A percentile compares a stretch with the other conserved stretches of the same genome.
These are phyloP conservation scores for Firmiana major DNA, from an alignment of 345 rosid genomes.

Conservation along the genomic window DNA sequence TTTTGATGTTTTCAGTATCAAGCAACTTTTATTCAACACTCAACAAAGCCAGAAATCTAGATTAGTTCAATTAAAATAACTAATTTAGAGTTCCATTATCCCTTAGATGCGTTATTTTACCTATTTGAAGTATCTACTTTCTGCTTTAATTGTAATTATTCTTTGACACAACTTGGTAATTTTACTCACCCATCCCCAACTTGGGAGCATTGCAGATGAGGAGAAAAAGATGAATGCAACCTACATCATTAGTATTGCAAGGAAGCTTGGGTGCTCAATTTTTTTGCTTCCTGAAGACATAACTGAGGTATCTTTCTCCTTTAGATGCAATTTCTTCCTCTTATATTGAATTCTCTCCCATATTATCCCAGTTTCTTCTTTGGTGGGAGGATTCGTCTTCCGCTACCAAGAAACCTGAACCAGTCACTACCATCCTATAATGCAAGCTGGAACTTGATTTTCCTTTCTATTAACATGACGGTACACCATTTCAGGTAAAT, in stretches of 20 bases:
- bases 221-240: conserved; percentile 97
- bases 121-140: not conserved
- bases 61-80: not conserved
- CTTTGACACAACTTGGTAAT: not conserved
- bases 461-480: not conserved
- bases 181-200: not conserved
- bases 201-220: conserved; percentile 47
- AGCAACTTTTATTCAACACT: not conserved
- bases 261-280: conserved; percentile 94
- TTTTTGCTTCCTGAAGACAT: conserved; percentile 95
- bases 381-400: not conserved
- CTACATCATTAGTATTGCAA: conserved; percentile 89
- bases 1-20: not conserved
- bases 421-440: not conserved
- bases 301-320: conserved; percentile 58
- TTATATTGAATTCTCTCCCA: not conserved
- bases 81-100: not conserved
- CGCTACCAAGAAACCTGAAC: not conserved
- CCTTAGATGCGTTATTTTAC: not conserved
- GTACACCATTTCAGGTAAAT: conserved; percentile 57
- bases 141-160: not conserved
- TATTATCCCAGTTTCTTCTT: not conserved
- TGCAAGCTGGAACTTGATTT: not conserved
- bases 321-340: not conserved
- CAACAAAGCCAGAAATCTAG: not conserved